Evolutionary conservation across 805 yeast species (phyloP).

Genomic region (Nakazawaea peltata): DNA sequence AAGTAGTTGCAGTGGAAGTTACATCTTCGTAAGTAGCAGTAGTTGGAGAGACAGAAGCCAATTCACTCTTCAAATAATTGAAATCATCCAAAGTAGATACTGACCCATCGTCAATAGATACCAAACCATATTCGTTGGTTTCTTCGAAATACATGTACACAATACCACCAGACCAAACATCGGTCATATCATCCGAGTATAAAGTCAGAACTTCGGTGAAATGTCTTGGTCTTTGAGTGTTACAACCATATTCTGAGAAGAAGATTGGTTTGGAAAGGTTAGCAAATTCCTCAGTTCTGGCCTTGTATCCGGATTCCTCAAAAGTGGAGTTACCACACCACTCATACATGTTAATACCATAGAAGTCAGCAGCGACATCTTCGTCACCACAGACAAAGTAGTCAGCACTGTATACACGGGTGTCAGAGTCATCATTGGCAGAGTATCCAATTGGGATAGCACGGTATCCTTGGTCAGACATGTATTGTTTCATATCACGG

Average conservation of each 20-base stretch:
- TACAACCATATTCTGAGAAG: constrained; percentile 89
- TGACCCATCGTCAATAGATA: constrained; percentile 37
- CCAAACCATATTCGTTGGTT: constrained; percentile 75
- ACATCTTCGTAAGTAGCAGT: constrained; percentile 27
- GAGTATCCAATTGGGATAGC: constrained; percentile 90
- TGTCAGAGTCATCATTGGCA: constrained; percentile 79
- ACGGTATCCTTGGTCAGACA: constrained; percentile 58
- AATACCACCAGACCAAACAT: constrained; percentile 91
- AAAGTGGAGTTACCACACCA: constrained; percentile 74
- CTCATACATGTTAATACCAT: constrained; percentile 82
- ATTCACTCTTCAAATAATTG: constrained; percentile 44
- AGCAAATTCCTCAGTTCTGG: constrained; percentile 62
- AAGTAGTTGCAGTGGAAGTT: constrained; percentile 25
- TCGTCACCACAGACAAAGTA: constrained; percentile 80
- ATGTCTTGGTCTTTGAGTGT: constrained; percentile 60
- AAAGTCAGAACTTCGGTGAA: constrained; percentile 70
- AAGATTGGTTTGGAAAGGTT: constrained; percentile 74
- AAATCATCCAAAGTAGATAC: constrained; percentile 61
- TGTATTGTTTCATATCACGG: constrained; percentile 79
- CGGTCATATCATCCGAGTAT: constrained; percentile 66
- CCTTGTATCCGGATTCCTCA: constrained; percentile 56
- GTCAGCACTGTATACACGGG: constrained; percentile 72
- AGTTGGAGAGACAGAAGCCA: constrained; percentile 46
- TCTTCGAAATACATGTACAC: constrained; percentile 90
- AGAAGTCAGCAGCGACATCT: constrained; percentile 62